Evolutionary conservation across 140 eudicot genomes (phyloP).

Genomic region (Oenanthe javanica): DNA sequence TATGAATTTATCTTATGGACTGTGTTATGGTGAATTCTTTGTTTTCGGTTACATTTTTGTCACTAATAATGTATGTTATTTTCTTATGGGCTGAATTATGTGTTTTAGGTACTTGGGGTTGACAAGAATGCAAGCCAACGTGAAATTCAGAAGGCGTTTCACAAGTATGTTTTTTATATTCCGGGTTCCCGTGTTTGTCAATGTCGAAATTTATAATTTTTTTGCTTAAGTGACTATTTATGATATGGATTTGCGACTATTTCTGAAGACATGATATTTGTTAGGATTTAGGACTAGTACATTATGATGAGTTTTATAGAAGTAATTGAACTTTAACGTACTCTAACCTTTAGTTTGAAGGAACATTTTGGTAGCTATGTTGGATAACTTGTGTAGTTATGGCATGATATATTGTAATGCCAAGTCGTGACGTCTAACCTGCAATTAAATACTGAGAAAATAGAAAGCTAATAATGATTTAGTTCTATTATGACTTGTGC

Average conservation of each 20-base stretch:
- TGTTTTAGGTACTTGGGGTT: slow-evolving; percentile 79
- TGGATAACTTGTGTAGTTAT: not conserved
- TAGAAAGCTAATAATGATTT: not conserved
- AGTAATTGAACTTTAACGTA: not conserved
- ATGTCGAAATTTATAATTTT: not conserved
- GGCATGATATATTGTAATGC: not conserved
- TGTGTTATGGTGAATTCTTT: not conserved
- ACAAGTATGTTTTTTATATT: slow-evolving; percentile 54
- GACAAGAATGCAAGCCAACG: slow-evolving; percentile 78
- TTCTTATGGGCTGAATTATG: slow-evolving; percentile 2
- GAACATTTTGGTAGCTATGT: not conserved
- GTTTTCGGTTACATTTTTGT: not conserved
- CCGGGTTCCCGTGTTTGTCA: not conserved
- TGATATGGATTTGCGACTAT: not conserved
- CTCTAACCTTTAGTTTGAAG: not conserved
- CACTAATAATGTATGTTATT: not conserved
- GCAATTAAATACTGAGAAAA: not conserved
- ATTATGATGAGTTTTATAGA: not conserved
- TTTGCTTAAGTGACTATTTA: not conserved
- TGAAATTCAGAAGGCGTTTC: slow-evolving; percentile 94
- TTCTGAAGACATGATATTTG: not conserved
- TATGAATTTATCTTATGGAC: too few relatives aligned
- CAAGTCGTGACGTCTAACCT: not conserved
- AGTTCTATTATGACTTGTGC: not conserved
- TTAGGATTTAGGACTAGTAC: not conserved